Base-by-base conservation (phyloP, 2,329 filamentous ascomycete species). In the Epichloe amarillans region DNA sequence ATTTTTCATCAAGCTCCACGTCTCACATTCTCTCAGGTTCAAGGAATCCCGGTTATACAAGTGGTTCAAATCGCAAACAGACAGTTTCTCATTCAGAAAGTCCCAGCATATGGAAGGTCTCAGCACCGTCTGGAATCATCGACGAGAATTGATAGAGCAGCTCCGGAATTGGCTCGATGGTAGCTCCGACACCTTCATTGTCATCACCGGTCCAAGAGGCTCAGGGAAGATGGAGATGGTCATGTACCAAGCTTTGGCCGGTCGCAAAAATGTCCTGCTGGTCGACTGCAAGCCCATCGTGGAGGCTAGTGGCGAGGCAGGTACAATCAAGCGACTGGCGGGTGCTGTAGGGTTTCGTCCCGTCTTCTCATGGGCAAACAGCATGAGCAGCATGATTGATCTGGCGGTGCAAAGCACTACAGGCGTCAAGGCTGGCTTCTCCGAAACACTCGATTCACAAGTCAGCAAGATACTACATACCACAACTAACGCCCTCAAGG, bases 331-430 rank as follows among this genome's bases (percentile, higher is more conserved):
- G 53, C 82, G 84, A 40, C 82, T 93, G 5, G 93, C 91, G 1
- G 70, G 74, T 1, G 81, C 90, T 56, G 90, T 97, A 46, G 91
- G 93, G 8, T 97, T 96, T 63, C 77, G 86, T 8, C 93, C 93
- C 0, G 82, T 98, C 0, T 98, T 98, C 65, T 94, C 88, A 0
- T 97, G 90, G 87, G 86, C 94, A 69, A 96, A 97, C 66, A 95
- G 83, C 61, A 80, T 97, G 57, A 95, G 87, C 67, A 95, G 89
- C 64, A 80, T 96, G 69, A 75, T 95, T 56, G 93, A 97, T 59
- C 77, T 97, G 38, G 93, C 91, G 21, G 88, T 93, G 1, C 91
- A 96, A 64, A 87, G 90, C 58, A 93, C 93, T 12, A 95, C 91
- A 19, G 91, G 91, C 12, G 86, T 94, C 52, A 96, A 97, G 68